Evolutionary conservation across 176 grass and related monocot species (phyloP).

Genomic region (Ensete glaucum): DNA sequence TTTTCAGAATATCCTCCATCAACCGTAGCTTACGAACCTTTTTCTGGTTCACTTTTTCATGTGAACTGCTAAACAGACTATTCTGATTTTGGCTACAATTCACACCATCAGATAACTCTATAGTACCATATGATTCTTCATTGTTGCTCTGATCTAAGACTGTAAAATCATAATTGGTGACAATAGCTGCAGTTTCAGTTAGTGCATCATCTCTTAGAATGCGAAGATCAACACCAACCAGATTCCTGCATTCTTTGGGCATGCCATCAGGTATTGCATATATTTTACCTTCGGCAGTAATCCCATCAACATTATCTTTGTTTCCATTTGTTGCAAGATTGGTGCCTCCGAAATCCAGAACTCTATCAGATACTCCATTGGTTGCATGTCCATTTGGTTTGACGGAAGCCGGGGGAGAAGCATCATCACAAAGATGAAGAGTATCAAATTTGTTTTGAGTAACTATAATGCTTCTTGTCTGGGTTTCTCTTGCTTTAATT

Average conservation of each 20-base stretch:
- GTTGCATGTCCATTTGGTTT: not conserved
- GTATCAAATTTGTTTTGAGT: not conserved
- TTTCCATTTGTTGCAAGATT: not conserved
- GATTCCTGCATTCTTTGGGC: not conserved
- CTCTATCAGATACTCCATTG: not conserved
- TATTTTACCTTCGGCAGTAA: not conserved
- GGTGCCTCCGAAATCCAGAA: not conserved
- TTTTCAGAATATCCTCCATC: constrained; percentile 16
- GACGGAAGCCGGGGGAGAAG: not conserved
- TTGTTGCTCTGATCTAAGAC: not conserved
- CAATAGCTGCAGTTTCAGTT: not conserved
- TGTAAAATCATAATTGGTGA: not conserved
- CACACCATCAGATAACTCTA: not conserved
- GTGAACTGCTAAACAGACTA: not conserved
- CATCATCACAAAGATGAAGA: not conserved
- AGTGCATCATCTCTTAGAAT: not conserved
- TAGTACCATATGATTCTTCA: not conserved
- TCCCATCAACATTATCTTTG: not conserved
- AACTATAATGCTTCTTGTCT: not conserved
- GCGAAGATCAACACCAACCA: not conserved
- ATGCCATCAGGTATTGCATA: not conserved
- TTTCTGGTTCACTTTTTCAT: constrained; percentile 3
- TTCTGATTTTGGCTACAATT: not conserved
- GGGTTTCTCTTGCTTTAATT: not conserved
- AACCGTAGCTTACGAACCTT: constrained; percentile 14